Percentiles rank a stretch among this genome's conserved stretches.
phyloP scores from a whole-genome alignment of 2,329 filamentous ascomycete genomes.

The Aureobasidium sp. region DNA sequence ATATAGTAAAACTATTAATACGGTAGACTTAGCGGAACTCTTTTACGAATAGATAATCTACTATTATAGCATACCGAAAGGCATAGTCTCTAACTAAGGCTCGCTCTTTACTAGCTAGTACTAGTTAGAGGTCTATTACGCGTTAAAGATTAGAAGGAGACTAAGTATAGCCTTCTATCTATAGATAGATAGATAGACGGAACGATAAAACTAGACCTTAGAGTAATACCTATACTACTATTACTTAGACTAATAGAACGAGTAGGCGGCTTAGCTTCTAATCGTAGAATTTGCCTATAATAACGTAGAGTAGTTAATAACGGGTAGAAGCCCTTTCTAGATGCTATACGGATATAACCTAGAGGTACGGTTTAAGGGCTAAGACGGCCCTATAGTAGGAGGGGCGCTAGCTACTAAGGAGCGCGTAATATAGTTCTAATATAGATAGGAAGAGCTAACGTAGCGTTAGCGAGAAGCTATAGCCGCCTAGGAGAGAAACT shows the following conservation, averaged over 20 bases:
- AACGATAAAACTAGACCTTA: conserved; percentile 14
- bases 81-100: conserved; percentile 10
- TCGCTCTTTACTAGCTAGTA: conserved; percentile 13
- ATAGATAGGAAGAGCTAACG: neutral
- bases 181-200: conserved; percentile 15
- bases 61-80: neutral
- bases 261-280: neutral
- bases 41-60: neutral
- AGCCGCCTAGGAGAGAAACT: too few species aligned
- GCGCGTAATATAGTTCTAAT: neutral
- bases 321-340: conserved; percentile 2
- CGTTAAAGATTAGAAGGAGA: neutral
- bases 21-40: neutral
- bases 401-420: conserved; percentile 5
- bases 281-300: conserved; percentile 9
- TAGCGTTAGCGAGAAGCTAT: too few species aligned
- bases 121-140: conserved; percentile 10
- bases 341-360: conserved; percentile 6
- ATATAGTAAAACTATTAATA: neutral
- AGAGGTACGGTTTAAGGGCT: neutral
- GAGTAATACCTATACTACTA: conserved; percentile 14
- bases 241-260: conserved; percentile 2
- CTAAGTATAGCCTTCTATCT: conserved; percentile 15
- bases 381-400: conserved; percentile 3
- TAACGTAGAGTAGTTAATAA: conserved; percentile 11